A percentile compares a stretch with the other conserved stretches of the same genome.
These are phyloP conservation scores for Stellera chamaejasme DNA, from an alignment of 345 rosid species.

Conservation along the genomic window DNA sequence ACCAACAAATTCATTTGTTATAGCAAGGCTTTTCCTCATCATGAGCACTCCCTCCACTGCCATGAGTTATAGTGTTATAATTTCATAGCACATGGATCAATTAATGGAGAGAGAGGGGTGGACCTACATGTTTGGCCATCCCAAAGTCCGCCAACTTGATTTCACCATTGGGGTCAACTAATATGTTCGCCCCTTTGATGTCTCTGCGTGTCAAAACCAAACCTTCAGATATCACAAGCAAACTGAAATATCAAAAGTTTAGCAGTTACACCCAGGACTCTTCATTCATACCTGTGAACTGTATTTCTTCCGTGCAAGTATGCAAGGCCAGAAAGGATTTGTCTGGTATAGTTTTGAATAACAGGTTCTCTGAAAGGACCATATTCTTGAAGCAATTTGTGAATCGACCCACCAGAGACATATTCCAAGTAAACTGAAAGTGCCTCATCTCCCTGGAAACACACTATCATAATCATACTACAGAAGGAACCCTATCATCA, in stretches of 20 bases:
- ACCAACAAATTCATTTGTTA: no score
- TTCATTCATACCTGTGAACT: constrained; percentile 66
- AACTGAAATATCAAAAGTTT: background rate
- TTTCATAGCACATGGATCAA: background rate
- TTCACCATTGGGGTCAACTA: constrained; percentile 93
- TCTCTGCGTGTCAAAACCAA: constrained; percentile 47
- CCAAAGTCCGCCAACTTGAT: constrained; percentile 96
- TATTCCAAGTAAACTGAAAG: constrained; percentile 94
- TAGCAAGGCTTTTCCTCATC: no score
- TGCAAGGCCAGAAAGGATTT: constrained; percentile 81
- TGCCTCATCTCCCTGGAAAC: constrained; percentile 67
- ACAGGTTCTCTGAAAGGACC: constrained; percentile 90
- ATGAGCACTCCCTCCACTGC: background rate
- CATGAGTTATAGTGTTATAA: no score
- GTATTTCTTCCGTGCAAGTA: constrained; percentile 90
- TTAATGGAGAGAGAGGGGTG: constrained; percentile 7
- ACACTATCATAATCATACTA: constrained; percentile 17
- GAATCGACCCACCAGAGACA: constrained; percentile 93
- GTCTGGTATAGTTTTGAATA: constrained; percentile 87
- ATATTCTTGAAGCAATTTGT: constrained; percentile 91
- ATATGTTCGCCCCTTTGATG: constrained; percentile 94
- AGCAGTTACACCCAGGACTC: constrained; percentile 6
- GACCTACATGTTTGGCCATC: constrained; percentile 93
- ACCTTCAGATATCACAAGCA: constrained; percentile 4
- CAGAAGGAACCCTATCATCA: constrained; percentile 10